phyloP scores from a whole-genome alignment of 768 basidiomycete species.

The Cystobasidium ongulense region DNA sequence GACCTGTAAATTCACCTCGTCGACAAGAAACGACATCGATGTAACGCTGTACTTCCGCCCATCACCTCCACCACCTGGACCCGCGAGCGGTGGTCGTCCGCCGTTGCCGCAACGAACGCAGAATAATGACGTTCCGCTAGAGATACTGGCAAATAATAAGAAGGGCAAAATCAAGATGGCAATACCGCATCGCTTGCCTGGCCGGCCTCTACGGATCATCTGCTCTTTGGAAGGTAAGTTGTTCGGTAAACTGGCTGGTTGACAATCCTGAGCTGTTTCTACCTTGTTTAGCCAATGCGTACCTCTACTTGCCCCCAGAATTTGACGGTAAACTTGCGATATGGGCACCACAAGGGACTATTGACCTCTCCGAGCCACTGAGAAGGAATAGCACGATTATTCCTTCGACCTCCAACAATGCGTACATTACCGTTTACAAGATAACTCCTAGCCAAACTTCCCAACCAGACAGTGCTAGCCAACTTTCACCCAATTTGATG shows the following conservation, averaged over 20 bases:
- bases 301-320: constrained; percentile 3
- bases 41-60: constrained; percentile 28
- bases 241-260: not conserved
- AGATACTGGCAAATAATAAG: constrained; percentile 17
- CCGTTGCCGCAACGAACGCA: not conserved
- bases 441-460: not conserved
- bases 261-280: not conserved
- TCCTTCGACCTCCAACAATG: constrained; percentile 7
- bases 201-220: constrained; percentile 2
- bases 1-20: not conserved
- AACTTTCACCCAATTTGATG: not conserved
- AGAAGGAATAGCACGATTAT: constrained; percentile 22
- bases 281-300: constrained; percentile 10
- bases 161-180: constrained; percentile 15
- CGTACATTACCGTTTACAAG: constrained; percentile 22
- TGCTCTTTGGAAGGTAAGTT: constrained; percentile 1
- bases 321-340: constrained; percentile 27
- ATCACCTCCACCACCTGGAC: not conserved
- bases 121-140: constrained; percentile 17
- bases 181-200: constrained; percentile 7
- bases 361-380: constrained; percentile 20
- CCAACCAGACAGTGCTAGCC: not conserved
- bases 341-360: constrained; percentile 12
- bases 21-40: constrained; percentile 18
- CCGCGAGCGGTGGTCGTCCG: not conserved